Evolutionary conservation across 345 rosid species (phyloP).

Genomic region (Lumnitzera littorea): DNA sequence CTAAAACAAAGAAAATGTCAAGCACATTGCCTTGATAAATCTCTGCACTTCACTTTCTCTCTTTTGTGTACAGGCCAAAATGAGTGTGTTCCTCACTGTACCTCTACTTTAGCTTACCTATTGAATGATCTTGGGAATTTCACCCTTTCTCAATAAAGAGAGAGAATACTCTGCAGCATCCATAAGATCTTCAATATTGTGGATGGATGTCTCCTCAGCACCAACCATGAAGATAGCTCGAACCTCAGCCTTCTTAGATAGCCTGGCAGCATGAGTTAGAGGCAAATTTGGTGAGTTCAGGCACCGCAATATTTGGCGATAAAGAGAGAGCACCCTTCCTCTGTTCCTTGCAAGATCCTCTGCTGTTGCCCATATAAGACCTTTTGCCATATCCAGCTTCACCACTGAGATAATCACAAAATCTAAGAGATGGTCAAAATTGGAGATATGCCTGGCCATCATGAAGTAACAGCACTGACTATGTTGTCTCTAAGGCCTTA

Average conservation of each 20-base stretch:
- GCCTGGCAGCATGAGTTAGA: slow-evolving; percentile 35
- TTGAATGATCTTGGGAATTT: slow-evolving; percentile 32
- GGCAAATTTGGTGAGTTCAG: slow-evolving; percentile 38
- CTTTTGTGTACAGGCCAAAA: too few relatives aligned
- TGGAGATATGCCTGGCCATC: too few relatives aligned
- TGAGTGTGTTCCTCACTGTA: neutral
- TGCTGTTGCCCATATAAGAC: slow-evolving; percentile 38
- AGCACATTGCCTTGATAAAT: too few relatives aligned
- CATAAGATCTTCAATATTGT: slow-evolving; percentile 37
- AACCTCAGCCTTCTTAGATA: slow-evolving; percentile 44
- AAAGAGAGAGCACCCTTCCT: slow-evolving; percentile 28
- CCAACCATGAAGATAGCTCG: slow-evolving; percentile 36
- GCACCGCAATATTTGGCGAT: slow-evolving; percentile 38
- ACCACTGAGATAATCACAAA: too few relatives aligned
- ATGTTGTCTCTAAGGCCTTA: too few relatives aligned
- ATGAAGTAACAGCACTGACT: too few relatives aligned
- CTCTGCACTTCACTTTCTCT: too few relatives aligned
- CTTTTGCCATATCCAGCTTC: slow-evolving; percentile 12
- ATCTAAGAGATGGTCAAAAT: too few relatives aligned
- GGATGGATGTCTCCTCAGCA: slow-evolving; percentile 36
- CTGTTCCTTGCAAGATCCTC: slow-evolving; percentile 34
- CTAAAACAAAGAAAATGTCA: too few relatives aligned
- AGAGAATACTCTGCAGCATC: slow-evolving; percentile 39
- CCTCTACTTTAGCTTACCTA: slow-evolving; percentile 6
- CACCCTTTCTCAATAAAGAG: slow-evolving; percentile 27